These are phyloP conservation scores for Isatis tinctoria DNA, from an alignment of 345 rosid species.

Conservation along the genomic window DNA sequence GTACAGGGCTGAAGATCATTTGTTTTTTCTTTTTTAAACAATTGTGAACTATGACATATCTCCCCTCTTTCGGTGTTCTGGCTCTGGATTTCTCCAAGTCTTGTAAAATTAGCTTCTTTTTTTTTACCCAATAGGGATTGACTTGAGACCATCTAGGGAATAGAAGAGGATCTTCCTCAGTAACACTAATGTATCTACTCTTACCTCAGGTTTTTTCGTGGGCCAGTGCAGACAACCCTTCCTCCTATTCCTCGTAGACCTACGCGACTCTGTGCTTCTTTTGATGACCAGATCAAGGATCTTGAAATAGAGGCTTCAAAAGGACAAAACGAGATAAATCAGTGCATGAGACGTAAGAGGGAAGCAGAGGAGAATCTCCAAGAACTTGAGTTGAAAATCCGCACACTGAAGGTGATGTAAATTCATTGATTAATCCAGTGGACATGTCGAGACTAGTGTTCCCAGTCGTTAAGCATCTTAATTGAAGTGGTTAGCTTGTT, in stretches of 20 bases:
- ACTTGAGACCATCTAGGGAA: not conserved
- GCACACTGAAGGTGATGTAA: constrained; percentile 51
- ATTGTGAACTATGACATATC: not conserved
- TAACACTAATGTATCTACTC: not conserved
- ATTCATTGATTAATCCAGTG: constrained; percentile 2
- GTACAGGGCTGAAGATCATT: not conserved
- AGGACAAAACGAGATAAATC: constrained; percentile 40
- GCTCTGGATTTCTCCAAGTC: not conserved
- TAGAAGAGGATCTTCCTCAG: not conserved
- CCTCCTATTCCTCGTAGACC: constrained; percentile 53
- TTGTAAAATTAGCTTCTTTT: not conserved
- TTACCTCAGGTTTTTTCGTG: constrained; percentile 73
- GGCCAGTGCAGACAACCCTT: constrained; percentile 81
- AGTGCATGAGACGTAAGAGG: constrained; percentile 53
- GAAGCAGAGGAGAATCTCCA: constrained; percentile 44
- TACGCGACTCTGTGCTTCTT: constrained; percentile 81
- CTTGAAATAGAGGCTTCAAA: constrained; percentile 44
- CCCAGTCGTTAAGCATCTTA: not conserved
- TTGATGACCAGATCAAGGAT: constrained; percentile 66
- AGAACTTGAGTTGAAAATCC: constrained; percentile 43
- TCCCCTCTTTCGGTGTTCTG: not conserved
- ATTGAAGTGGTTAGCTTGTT: constrained; percentile 4
- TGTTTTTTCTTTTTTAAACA: not conserved
- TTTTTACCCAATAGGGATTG: not conserved
- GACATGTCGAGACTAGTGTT: not conserved